These are phyloP conservation scores for Hypoxylon sp. DNA, from an alignment of 2,329 filamentous ascomycete species.

Conservation along the genomic window DNA sequence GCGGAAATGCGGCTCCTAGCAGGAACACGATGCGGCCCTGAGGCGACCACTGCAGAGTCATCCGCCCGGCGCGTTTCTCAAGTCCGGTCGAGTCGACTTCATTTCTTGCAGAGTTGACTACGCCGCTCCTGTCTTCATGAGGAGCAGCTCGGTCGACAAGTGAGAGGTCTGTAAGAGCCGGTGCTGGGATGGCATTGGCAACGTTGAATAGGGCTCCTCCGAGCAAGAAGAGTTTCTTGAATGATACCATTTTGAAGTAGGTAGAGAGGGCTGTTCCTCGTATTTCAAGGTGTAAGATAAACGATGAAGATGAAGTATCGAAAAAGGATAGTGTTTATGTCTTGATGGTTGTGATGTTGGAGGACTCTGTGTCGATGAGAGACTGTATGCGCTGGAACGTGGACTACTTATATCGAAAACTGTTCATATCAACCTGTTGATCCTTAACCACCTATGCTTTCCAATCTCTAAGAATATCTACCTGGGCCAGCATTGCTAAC, in stretches of 20 bases:
- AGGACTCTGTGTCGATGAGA: background rate
- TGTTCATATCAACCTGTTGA: background rate
- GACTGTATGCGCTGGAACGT: background rate
- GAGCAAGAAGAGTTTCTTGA: conserved; percentile 1
- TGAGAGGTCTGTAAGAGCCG: background rate
- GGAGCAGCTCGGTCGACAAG: background rate
- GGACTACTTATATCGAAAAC: background rate
- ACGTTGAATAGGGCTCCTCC: background rate
- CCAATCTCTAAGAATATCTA: background rate
- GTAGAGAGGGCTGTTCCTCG: background rate
- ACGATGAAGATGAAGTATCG: background rate
- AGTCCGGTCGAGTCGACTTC: background rate
- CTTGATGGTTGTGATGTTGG: background rate
- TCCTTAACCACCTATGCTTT: background rate
- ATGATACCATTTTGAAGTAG: background rate
- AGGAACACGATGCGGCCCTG: background rate
- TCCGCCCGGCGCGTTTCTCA: background rate
- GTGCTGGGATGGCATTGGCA: background rate
- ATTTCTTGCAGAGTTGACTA: background rate
- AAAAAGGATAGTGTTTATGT: background rate
- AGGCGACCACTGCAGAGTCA: background rate
- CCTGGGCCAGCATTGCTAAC: background rate
- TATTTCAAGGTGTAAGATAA: background rate
- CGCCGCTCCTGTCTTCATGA: background rate
- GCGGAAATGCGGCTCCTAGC: background rate